Base-by-base conservation (phyloP, 768 basidiomycete species). In the Pulveroboletus sp. region DNA sequence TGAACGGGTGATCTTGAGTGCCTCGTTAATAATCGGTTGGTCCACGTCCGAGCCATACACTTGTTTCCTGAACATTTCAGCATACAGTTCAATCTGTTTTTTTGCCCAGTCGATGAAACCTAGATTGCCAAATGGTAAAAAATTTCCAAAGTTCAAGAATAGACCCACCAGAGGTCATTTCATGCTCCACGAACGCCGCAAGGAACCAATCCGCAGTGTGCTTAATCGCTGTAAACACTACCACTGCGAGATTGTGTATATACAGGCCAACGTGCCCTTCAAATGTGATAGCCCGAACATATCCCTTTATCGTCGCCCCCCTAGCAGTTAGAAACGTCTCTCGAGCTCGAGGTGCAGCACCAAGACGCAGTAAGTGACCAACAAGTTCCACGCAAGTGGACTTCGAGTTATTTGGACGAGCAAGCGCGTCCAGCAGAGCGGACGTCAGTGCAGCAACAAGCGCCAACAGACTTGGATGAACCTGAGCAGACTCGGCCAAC, bases 141-240 rank as follows among this genome's bases (percentile, higher is more conserved):
- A 33, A 30, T 4, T 39, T 27, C 10, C 30, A 21, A 46, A 9
- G 14, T 9, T 5, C 18, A 33, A 13, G 8, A 48, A 17, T 9
- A 15, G 0, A 75, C 90, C 55, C 59, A 95, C 95, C 80, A 50
- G 92, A 94, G 0, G 95, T 87, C 54, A 90, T 89, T 57, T 93
- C 85, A 63, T 96, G 93, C 68, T 97, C 96, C 67, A 86, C 89
- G 70, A 96, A 99, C 49, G 92, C 93, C 1, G 87, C 85, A 57
- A 97, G 74, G 68, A 91, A 99, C 96, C 96, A 99, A 69, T 99
- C 95, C 13, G 91, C 91, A 1, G 94, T 96, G 63, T 98, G 92
- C 65, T 96, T 94, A 65, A 99, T 88, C 1, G 90, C 84, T 1
- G 93, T 96, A 60, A 98, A 98, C 50, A 86, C 82, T 0, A 98